Conservation (phyloP, 805 yeast genomes). For the Spathaspora gorwiae region DNA sequence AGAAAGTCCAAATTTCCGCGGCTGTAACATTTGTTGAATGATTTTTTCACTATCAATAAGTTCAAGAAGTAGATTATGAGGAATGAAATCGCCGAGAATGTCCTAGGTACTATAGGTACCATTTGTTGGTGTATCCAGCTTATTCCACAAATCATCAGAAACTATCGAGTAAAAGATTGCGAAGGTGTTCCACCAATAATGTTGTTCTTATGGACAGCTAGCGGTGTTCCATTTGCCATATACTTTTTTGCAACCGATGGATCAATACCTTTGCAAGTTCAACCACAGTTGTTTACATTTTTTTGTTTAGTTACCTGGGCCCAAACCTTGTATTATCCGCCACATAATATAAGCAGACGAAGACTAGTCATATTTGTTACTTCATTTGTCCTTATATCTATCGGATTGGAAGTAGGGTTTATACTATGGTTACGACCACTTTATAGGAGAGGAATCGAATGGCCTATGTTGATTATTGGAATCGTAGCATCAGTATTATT, state of each 20-base stretch:
- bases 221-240: constrained; percentile 83
- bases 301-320: constrained; percentile 68
- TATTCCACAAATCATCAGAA: constrained; percentile 76
- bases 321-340: constrained; percentile 65
- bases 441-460: constrained; percentile 44
- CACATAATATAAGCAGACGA: constrained; percentile 36
- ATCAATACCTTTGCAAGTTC: constrained; percentile 74
- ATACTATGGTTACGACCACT: constrained; percentile 64
- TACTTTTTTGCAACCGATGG: constrained; percentile 72
- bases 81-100: constrained; percentile 55
- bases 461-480: constrained; percentile 84
- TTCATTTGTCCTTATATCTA: constrained; percentile 38
- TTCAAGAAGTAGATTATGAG: background rate
- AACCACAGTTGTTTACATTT: constrained; percentile 77
- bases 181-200: constrained; percentile 85
- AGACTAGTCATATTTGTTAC: constrained; percentile 34
- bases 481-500: constrained; percentile 71
- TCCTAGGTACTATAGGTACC: constrained; percentile 84
- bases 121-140: constrained; percentile 90
- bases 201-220: constrained; percentile 74
- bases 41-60: too few relatives aligned
- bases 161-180: constrained; percentile 71
- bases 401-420: constrained; percentile 67
- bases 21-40: too few relatives aligned
- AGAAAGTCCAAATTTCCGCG: too few relatives aligned